phyloP scores from a whole-genome alignment of 352 stramenopile genomes.

The Pythium utonaiense region DNA sequence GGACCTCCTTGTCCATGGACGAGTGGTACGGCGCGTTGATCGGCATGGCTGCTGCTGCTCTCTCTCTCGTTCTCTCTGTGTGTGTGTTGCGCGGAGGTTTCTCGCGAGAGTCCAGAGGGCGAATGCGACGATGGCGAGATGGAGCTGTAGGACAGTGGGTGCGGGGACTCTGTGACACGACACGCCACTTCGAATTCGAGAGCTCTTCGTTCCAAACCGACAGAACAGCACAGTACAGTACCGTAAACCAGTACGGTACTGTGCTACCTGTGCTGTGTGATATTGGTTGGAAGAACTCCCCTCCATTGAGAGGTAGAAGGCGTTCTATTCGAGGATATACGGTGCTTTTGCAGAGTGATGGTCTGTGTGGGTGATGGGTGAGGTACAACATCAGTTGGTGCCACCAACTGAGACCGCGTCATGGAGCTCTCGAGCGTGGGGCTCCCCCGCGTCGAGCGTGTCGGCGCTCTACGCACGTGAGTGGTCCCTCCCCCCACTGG shows the following conservation, averaged over 20 bases:
- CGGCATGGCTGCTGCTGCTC: conserved; percentile 38
- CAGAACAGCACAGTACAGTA: too few species aligned
- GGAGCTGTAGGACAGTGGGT: neutral
- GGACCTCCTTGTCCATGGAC: conserved; percentile 82
- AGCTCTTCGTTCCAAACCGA: neutral
- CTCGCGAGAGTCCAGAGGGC: neutral
- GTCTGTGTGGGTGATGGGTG: conserved; percentile 2
- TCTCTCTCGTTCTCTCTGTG: neutral
- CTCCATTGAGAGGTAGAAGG: neutral
- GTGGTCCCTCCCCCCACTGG: neutral
- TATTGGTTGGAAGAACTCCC: neutral
- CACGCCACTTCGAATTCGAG: conserved; percentile 4
- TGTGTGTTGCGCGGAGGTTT: neutral
- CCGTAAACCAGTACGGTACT: conserved; percentile 5
- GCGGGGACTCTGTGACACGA: conserved; percentile 8
- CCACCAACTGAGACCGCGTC: neutral
- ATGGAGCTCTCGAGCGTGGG: neutral
- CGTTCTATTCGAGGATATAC: neutral
- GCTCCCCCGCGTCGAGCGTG: neutral
- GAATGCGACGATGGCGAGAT: neutral
- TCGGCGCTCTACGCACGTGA: neutral
- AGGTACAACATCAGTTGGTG: neutral
- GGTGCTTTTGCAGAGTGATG: neutral
- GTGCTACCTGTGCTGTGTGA: neutral
- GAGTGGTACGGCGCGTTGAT: conserved; percentile 85